Base-by-base conservation (phyloP, 345 rosid species). In the Excoecaria cochinchinensis region DNA sequence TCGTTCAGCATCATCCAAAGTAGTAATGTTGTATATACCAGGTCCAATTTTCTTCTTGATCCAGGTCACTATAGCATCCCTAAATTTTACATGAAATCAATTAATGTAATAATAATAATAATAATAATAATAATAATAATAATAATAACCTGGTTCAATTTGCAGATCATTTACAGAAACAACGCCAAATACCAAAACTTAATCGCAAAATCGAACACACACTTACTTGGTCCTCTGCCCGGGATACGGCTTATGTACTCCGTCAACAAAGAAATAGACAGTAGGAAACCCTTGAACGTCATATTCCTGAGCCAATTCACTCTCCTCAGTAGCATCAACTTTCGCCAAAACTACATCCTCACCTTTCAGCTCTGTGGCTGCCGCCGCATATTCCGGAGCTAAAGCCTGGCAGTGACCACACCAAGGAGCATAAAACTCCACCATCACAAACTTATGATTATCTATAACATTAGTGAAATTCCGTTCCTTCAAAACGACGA, bases 381-480 rank as follows among this genome's bases (percentile, higher is more conserved):
- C 98, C 24, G 99, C 97, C 8, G 98, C 97, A 19, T 93, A 96
- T 76, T 96, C 99, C 15, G 99, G 99, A 76, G 99, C 98, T 68
- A 95, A 83, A 47, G 97, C 81, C 81, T 95, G 96, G 76, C 99
- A 95, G 70, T 95, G 98, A 3, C 99, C 99, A 63, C 99, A 96
- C 99, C 99, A 96, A 6, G 99, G 97, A 12, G 99, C 98, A 83
- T 96, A 96, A 83, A 96, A 96, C 75, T 96, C 98, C 21, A 96
- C 97, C 98, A 96, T 84, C 22, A 93, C 99, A 80, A 83, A 93
- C 81, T 85, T 84, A 71, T 90, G 85, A 4, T 85, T 88, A 84
- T 83, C 86, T 17, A 91, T 75, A 77, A 88, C 78, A 42, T 87
- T 91, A 36, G 85, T 90, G 88, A 96, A 91, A 77, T 96, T 96